Evolutionary conservation across 495 filamentous ascomycete species (phyloP).

Genomic region (Chaetomium fimeti): DNA sequence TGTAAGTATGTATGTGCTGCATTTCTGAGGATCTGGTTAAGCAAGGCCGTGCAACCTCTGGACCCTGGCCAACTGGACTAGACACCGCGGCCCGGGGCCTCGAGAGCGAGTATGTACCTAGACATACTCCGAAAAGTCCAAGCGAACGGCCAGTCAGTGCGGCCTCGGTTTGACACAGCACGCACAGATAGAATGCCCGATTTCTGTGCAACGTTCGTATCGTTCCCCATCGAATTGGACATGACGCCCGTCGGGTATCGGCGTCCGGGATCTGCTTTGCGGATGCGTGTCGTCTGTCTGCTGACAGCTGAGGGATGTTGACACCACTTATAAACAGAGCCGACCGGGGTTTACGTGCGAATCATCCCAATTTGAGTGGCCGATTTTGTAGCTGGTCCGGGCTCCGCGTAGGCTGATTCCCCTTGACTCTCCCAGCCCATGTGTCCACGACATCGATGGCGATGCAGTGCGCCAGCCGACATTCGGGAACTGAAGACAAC

Average conservation of each 20-base stretch:
- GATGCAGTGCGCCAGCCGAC: constrained; percentile 2
- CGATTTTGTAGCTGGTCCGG: background rate
- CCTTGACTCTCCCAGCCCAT: too few relatives aligned
- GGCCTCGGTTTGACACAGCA: too few relatives aligned
- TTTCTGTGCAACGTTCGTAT: background rate
- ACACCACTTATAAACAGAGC: background rate
- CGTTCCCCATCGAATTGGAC: background rate
- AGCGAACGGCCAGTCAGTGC: too few relatives aligned
- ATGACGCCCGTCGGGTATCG: background rate
- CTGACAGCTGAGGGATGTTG: background rate
- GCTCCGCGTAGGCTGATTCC: too few relatives aligned
- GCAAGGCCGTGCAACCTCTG: background rate
- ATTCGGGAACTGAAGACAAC: background rate
- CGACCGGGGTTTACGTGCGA: constrained; percentile 1
- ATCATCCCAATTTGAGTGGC: too few relatives aligned
- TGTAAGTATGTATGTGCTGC: background rate
- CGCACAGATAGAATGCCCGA: too few relatives aligned
- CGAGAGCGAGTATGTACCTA: too few relatives aligned
- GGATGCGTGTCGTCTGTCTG: background rate
- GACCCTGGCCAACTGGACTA: background rate
- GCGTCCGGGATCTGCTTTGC: constrained; percentile 10
- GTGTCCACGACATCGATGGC: background rate
- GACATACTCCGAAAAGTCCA: too few relatives aligned
- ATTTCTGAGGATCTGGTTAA: constrained; percentile 6
- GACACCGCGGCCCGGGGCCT: background rate